Base-by-base conservation (phyloP, 768 basidiomycete species). In the Boletellus ananas region DNA sequence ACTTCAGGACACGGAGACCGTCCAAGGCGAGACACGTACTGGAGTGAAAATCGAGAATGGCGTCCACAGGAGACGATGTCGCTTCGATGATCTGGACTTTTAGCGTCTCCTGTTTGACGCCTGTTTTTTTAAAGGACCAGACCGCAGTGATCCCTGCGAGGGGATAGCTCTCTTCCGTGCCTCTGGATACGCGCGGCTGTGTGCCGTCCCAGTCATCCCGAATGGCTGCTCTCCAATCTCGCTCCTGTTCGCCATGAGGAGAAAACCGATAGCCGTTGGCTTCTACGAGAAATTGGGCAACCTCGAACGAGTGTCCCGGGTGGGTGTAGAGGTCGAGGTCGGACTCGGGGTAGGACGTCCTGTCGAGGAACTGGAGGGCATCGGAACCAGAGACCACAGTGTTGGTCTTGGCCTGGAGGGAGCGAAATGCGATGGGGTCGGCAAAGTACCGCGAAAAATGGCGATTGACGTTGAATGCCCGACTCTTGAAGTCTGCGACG, bases 251-350 rank as follows among this genome's bases (percentile, higher is more conserved):
- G 29, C 14, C 45, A 5, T 46, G 52, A 39, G 70, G 65, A 3
- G 3, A 21, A 43, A 58, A 75, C 0, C 21, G 13, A 47, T 75
- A 76, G 0, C 70, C 71, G 5, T 65, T 58, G 7, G 10, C 25
- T 14, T 54, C 43, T 0, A 62, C 33, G 0, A 80, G 58, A 63
- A 72, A 78, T 8, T 39, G 40, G 0, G 67, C 70, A 5, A 80
- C 61, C 20, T 66, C 63, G 12, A 50, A 38, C 35, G 65, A 59
- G 33, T 62, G 57, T 0, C 61, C 58, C 3, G 70, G 66, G 7
- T 72, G 63, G 14, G 70, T 64, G 57, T 81, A 81, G 4, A 82
- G 34, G 47, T 83, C 81, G 8, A 83, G 71, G 53, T 82, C 80
- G 0, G 79, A 70, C 4, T 68, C 69, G 3, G 70, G 64, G 51